Evolutionary conservation across 495 filamentous ascomycete species (phyloP), one percentile per base, ranked within the genome.

Genomic region (Polyplosphaeria fusca): DNA sequence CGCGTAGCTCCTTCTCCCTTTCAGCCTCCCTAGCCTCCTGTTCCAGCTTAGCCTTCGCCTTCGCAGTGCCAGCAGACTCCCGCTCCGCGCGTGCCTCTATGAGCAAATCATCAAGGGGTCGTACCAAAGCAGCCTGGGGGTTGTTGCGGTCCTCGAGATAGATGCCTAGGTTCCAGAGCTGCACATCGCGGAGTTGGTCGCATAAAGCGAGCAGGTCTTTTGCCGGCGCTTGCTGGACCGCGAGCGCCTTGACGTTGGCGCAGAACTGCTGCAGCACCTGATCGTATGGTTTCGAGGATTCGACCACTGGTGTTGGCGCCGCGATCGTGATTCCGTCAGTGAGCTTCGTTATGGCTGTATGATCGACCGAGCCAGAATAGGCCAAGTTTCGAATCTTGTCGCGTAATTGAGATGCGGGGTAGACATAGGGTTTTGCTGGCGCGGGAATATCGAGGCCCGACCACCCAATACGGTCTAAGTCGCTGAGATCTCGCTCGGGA

Each of bases 91-190:
- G 80, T 1, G 84, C 82, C 14, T 86, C 85, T 28, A 86, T 74
- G 26, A 95, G 77, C 47, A 86, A 84, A 1, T 76, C 76, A 2
- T 83, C 85, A 11, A 94, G 78, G n/a, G 88, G 91, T 50, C 91
- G 89, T 59, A 96, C 82, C 1, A 96, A 74, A n/a, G 92, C 89
- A 35, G 16, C 13, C 0, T 86, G 84, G 26, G 76, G 76, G 30
- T 77, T 77, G 5, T 86, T 81, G n/a, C 88, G 84, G 65, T 97
- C 92, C 65, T 96, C 92, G 9, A 97, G 84, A 57, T 93, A 91
- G 20, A 96, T 82, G 57, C 84, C 88, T 0, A 91, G 74, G 44
- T 88, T 78, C 47, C 86, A 88, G 26, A 97, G 82, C 47, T 88
- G 82, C 22, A 80, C 72, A 63, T 96, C 86, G 25, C 92, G 86